These are phyloP conservation scores for Potentilla sterilis DNA, from an alignment of 306 rosid species.

Conservation along the genomic window DNA sequence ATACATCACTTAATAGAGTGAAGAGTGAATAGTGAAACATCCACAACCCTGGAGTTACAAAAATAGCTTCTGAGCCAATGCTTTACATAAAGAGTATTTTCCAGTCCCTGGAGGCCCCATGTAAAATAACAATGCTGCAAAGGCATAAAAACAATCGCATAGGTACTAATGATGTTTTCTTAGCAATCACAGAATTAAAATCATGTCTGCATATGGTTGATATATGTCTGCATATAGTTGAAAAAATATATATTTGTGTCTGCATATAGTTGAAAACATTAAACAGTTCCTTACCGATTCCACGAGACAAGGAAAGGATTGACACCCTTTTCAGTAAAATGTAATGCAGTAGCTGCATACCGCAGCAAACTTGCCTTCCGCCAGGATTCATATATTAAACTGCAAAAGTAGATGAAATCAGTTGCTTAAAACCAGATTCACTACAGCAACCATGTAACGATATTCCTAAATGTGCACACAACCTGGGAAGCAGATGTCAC, in stretches of 20 bases:
- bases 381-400: constrained; percentile 88
- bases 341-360: constrained; percentile 90
- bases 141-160: constrained; percentile 19
- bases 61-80: constrained; percentile 92
- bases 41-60: constrained; percentile 64
- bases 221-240: too few relatives aligned
- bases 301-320: constrained; percentile 92
- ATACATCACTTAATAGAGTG: not conserved
- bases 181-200: not conserved
- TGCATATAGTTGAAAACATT: not conserved
- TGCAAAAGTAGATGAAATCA: constrained; percentile 38
- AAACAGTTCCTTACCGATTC: constrained; percentile 67
- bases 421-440: not conserved
- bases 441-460: constrained; percentile 6
- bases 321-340: constrained; percentile 89
- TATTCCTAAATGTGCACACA: not conserved
- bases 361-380: constrained; percentile 82
- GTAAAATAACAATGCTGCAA: constrained; percentile 78
- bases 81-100: constrained; percentile 92
- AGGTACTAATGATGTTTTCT: constrained; percentile 1
- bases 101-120: constrained; percentile 99
- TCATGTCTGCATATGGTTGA: too few relatives aligned
- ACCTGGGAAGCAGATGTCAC: too few relatives aligned
- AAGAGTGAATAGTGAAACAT: constrained; percentile 8
- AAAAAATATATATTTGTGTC: too few relatives aligned